Evolutionary conservation across 2,329 filamentous ascomycete species (phyloP).

Genomic region (Curvularia eragrostidis): DNA sequence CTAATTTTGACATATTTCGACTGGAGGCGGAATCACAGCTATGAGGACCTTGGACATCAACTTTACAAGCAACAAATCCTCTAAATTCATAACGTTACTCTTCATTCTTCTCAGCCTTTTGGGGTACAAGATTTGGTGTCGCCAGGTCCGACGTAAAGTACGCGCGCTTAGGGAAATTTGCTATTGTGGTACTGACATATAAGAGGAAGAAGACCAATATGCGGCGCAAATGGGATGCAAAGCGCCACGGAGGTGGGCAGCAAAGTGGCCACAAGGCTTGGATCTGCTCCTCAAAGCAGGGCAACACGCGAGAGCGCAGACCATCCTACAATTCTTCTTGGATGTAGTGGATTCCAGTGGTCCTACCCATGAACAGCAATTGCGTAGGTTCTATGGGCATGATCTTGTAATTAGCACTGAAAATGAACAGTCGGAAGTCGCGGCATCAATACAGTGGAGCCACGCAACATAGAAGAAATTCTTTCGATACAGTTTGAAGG

Average conservation of each 20-base stretch:
- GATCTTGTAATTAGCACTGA: not conserved
- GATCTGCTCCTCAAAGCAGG: conserved; percentile 22
- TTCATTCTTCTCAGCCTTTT: not conserved
- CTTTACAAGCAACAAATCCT: not conserved
- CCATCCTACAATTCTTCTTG: conserved; percentile 35
- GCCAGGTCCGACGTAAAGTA: conserved; percentile 2
- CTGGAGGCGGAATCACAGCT: not conserved
- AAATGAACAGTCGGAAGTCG: conserved; percentile 10
- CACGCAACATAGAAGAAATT: conserved; percentile 27
- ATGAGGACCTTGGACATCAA: not conserved
- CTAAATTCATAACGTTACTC: not conserved
- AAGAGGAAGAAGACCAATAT: conserved; percentile 8
- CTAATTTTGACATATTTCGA: not conserved
- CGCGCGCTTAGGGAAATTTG: not conserved
- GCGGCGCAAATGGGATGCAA: conserved; percentile 9
- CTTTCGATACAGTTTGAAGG: conserved; percentile 24
- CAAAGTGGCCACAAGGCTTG: conserved; percentile 21
- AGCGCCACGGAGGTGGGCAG: conserved; percentile 11
- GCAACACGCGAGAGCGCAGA: conserved; percentile 9
- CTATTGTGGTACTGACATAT: not conserved
- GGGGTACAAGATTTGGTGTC: not conserved
- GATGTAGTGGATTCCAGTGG: conserved; percentile 41
- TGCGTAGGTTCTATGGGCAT: conserved; percentile 1
- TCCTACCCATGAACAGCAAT: conserved; percentile 17
- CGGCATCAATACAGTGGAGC: conserved; percentile 22